Percentiles rank a stretch among this genome's conserved stretches.
These are phyloP conservation scores for Erysiphe pulchra DNA, from an alignment of 2,329 filamentous ascomycete genomes.

Conservation along the genomic window DNA sequence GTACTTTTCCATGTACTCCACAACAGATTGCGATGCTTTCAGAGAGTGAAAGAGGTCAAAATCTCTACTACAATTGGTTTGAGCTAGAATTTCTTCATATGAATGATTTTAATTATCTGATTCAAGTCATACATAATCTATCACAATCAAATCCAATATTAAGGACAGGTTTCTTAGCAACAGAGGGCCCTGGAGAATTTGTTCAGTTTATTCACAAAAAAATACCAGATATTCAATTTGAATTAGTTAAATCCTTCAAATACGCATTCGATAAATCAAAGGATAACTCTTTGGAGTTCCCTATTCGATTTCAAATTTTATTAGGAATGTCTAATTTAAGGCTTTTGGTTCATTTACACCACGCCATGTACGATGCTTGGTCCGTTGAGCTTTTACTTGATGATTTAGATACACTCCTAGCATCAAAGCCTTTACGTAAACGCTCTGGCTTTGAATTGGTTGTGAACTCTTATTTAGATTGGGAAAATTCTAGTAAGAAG, in stretches of 20 bases:
- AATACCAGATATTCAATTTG: conserved; percentile 16
- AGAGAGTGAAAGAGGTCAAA: conserved; percentile 34
- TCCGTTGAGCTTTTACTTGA: conserved; percentile 49
- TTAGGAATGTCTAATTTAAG: conserved; percentile 6
- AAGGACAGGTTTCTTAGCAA: conserved; percentile 44
- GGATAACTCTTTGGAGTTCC: conserved; percentile 18
- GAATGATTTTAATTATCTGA: conserved; percentile 16
- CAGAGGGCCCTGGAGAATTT: conserved; percentile 21
- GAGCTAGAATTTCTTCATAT: conserved; percentile 24
- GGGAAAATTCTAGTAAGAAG: conserved; percentile 7
- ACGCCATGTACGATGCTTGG: conserved; percentile 86
- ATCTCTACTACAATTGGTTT: conserved; percentile 56
- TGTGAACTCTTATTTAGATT: conserved; percentile 20
- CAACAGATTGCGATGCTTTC: conserved; percentile 60
- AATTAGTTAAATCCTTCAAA: conserved; percentile 15
- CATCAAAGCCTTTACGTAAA: conserved; percentile 1
- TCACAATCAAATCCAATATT: conserved; percentile 36
- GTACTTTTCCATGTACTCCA: conserved; percentile 35
- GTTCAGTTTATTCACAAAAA: conserved; percentile 37
- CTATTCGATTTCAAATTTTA: conserved; percentile 34
- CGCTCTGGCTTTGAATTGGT: conserved; percentile 36
- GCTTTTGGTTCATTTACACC: conserved; percentile 33
- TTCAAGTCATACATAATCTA: conserved; percentile 23
- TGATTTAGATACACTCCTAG: conserved; percentile 30
- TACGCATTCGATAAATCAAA: conserved; percentile 17